Evolutionary conservation across 2,329 filamentous ascomycete genomes (phyloP), one percentile per base, ranked within the genome.

Genomic region (Colletotrichum sp.): DNA sequence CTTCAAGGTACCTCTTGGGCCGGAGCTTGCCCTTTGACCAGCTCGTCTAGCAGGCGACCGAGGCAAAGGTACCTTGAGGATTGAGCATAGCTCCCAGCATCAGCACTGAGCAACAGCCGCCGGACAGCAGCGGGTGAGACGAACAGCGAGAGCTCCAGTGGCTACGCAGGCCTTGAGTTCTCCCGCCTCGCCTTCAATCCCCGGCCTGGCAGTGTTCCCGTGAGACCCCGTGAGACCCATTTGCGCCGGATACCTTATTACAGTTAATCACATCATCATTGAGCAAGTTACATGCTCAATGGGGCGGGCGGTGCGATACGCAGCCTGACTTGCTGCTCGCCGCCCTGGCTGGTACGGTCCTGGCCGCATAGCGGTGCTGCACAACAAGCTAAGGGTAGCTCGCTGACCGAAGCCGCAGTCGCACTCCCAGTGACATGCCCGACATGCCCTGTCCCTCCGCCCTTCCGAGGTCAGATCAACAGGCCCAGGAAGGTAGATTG

Each of bases 161-260:
- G 74, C 34, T 69, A 32, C n/a, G n/a, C 44, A 72, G 30, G n/a
- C 34, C 74, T 34, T 39, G 74, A n/a, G 21, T 64, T 44, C 71
- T 36, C 55, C 67, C 70, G 74, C 74, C 70, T 76, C 69, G 74
- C 21, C 49, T 65, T 69, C 34, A 65, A 76, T 69, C 59, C 70
- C 44, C 24, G 34, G 74, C 28, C 44, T 59, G 72, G 72, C 30
- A 60, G 21, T 26, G 67, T 21, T 9, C 34, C 34, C 28, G 30
- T 26, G 44, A 24, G 18, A 57, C 59, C 18, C 59, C 59, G 59
- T 32, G 28, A 62, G 59, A 71, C 28, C 36, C 30, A 21, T 63
- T n/a, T 55, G 30, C 39, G 36, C 32, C 24, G 24, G 55, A 28
- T 36, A 63, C 72, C 69, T 75, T 44, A n/a, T 60, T 69, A 65